These are phyloP conservation scores for Phenoliferia sp. DNA, from an alignment of 1,284 basidiomycete species.

Conservation along the genomic window DNA sequence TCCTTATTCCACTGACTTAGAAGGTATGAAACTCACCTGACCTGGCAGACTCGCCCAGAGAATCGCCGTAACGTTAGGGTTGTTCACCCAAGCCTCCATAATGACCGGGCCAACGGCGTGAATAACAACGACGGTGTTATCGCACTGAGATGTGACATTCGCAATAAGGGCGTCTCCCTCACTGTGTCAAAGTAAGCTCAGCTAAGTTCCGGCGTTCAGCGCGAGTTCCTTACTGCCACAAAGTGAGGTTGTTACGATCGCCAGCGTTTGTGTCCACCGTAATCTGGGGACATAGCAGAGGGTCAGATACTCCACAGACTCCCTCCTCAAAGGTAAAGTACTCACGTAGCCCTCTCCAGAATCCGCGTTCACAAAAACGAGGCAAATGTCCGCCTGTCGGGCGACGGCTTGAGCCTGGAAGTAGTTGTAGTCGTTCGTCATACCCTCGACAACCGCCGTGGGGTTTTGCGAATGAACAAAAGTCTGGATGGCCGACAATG, in stretches of 20 bases:
- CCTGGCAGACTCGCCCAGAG: constrained; percentile 36
- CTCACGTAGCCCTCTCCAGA: not conserved
- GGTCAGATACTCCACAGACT: not conserved
- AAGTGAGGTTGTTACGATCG: constrained; percentile 27
- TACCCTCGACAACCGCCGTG: constrained; percentile 18
- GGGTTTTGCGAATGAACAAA: constrained; percentile 11
- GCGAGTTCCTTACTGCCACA: constrained; percentile 5
- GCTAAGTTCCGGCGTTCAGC: not conserved
- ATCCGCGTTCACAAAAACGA: not conserved
- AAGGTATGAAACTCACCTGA: constrained; percentile 8
- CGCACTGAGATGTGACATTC: constrained; percentile 42
- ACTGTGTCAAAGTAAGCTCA: too few relatives aligned
- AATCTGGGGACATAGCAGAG: constrained; percentile 6
- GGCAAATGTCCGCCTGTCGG: not conserved
- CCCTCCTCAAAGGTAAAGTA: not conserved
- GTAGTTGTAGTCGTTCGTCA: constrained; percentile 25
- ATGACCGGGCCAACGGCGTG: constrained; percentile 63
- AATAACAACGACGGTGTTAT: constrained; percentile 75
- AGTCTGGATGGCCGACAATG: constrained; percentile 25
- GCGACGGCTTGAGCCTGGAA: not conserved
- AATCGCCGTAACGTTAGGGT: constrained; percentile 37
- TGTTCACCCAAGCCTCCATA: constrained; percentile 20
- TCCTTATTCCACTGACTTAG: not conserved
- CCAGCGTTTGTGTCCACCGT: constrained; percentile 19
- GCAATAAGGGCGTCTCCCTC: constrained; percentile 38